Evolutionary conservation across 2,329 filamentous ascomycete species (phyloP).

Genomic region (Nemania sp.): DNA sequence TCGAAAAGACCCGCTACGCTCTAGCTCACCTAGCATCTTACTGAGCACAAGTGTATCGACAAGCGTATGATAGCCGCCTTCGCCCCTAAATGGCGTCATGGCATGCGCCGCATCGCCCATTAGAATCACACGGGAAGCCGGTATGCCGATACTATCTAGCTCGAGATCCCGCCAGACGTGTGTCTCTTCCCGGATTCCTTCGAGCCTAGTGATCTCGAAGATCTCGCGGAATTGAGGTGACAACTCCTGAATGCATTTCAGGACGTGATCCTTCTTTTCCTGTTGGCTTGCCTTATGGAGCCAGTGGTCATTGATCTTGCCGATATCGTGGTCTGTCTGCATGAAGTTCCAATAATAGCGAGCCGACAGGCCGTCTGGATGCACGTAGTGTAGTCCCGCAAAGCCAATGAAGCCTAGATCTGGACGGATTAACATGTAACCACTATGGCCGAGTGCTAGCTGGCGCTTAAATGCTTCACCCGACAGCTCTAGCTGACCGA

Average conservation of each 20-base stretch:
- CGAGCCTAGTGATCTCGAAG: background rate
- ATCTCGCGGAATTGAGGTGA: background rate
- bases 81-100: no score
- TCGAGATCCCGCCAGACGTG: background rate
- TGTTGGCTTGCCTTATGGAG: background rate
- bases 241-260: background rate
- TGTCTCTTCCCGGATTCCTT: background rate
- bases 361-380: background rate
- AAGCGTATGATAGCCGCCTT: background rate
- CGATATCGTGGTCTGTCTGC: background rate
- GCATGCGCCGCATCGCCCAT: no score
- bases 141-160: background rate
- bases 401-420: background rate
- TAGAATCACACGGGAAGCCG: background rate
- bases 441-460: background rate
- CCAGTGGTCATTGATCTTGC: background rate
- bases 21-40: background rate
- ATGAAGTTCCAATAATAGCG: background rate
- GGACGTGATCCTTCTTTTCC: background rate
- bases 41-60: background rate
- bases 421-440: background rate
- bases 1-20: background rate
- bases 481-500: background rate
- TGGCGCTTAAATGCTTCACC: background rate
- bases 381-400: background rate